Evolutionary conservation across 1,139 yeast genomes (phyloP).

Genomic region (Candida sojae): DNA sequence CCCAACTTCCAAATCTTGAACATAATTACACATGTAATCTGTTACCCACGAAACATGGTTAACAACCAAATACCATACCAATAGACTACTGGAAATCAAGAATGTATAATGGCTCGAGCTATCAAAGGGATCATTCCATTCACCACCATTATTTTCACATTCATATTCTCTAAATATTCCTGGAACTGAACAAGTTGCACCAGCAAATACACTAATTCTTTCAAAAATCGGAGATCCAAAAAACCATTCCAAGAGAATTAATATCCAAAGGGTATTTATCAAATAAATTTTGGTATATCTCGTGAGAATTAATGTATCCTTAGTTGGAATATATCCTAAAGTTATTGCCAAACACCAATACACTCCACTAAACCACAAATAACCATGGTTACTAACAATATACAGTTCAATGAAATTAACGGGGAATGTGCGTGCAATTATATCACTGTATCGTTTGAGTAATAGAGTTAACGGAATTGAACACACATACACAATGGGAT

Average conservation of each 20-base stretch:
- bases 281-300: constrained; percentile 9
- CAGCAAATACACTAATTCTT: constrained; percentile 36
- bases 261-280: constrained; percentile 11
- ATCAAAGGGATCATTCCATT: constrained; percentile 63
- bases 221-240: constrained; percentile 50
- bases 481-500: constrained; percentile 18
- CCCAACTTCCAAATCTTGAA: constrained; percentile 7
- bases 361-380: constrained; percentile 28
- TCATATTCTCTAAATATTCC: constrained; percentile 9
- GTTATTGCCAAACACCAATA: constrained; percentile 8
- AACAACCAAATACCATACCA: constrained; percentile 39
- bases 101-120: constrained; percentile 66
- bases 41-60: constrained; percentile 8
- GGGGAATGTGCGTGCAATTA: constrained; percentile 16
- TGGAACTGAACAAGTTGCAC: constrained; percentile 39
- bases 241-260: constrained; percentile 35
- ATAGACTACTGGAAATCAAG: constrained; percentile 48
- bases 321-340: constrained; percentile 1
- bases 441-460: constrained; percentile 14
- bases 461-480: constrained; percentile 20
- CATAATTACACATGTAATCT: constrained; percentile 12
- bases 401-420: constrained; percentile 20
- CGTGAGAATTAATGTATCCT: constrained; percentile 3
- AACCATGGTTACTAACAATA: constrained; percentile 29
- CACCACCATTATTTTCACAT: constrained; percentile 25